Base-by-base conservation (phyloP, 129 eudicot genomes). In the Flaveria trinervia region DNA sequence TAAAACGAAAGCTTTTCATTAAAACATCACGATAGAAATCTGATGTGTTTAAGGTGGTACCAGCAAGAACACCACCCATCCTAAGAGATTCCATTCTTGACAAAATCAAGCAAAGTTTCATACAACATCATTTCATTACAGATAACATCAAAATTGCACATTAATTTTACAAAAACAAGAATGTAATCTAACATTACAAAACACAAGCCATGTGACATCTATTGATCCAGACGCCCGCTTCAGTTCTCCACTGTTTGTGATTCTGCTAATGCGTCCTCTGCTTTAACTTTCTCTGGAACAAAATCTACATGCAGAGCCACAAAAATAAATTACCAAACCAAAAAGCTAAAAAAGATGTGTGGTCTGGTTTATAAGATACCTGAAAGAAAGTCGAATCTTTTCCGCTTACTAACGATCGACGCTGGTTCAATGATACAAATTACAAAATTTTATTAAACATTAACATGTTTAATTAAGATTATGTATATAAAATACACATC, bases 211-310 rank as follows among this genome's bases (percentile, higher is more conserved):
- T 5, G 65, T 23, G 65, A 59, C 33, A 59, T 59, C 65, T 10
- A 59, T 59, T 25, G 68, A 62, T 62, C 18, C 7, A 72, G 20
- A 23, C 28, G n/a, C 75, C 13, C n/a, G 1, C 76, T 76, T 78
- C 36, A 85, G 9, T 73, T 78, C 78, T 83, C 89, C n/a, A 80
- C 72, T 61, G 84, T 60, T 71, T 82, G 62, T 33, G 59, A 33
- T 74, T 83, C 88, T 69, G 82, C 83, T 48, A 92, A 79, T 9
- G 98, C 98, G 76, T 87, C 96, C 76, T 86, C 92, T 12, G 83
- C 98, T 81, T 86, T 92, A 68, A 90, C 83, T 88, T 86, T 88
- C 85, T 90, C 90, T 16, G 98, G 98, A 60, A 92, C 88, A 75
- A 89, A 86, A 86, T 92, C 98, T 92, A 78, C 65, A 68, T 23